These are phyloP conservation scores for Moesziomyces parantarcticus DNA, from an alignment of 1,284 basidiomycete genomes.

Conservation along the genomic window DNA sequence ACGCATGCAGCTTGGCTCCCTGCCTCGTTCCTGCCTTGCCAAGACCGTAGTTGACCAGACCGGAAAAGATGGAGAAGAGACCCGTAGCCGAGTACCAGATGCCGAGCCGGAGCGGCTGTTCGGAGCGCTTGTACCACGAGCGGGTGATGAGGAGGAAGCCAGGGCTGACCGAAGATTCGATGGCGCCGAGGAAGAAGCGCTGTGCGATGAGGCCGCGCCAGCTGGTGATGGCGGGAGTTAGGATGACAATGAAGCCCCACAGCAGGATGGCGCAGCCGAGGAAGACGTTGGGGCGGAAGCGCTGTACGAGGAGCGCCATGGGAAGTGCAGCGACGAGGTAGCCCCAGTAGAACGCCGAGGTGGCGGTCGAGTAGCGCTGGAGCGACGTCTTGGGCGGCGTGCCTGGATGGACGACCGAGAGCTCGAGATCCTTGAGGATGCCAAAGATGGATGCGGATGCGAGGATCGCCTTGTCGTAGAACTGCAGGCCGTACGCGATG, in stretches of 20 bases:
- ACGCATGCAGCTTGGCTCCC: slow-evolving; percentile 67
- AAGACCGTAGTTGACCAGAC: slow-evolving; percentile 71
- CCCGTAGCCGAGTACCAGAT: slow-evolving; percentile 72
- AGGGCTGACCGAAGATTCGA: slow-evolving; percentile 69
- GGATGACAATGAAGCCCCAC: slow-evolving; percentile 71
- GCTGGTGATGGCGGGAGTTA: slow-evolving; percentile 68
- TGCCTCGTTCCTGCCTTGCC: slow-evolving; percentile 65
- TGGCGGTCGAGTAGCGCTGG: slow-evolving; percentile 52
- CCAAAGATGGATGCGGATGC: slow-evolving; percentile 71
- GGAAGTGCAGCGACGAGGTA: slow-evolving; percentile 70
- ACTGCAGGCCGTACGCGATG: slow-evolving; percentile 70
- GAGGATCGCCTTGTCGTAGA: slow-evolving; percentile 71
- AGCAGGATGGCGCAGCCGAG: slow-evolving; percentile 61
- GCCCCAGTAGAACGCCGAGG: slow-evolving; percentile 70
- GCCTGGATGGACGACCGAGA: slow-evolving; percentile 64
- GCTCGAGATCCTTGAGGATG: slow-evolving; percentile 69
- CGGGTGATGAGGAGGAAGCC: slow-evolving; percentile 71
- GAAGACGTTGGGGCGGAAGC: slow-evolving; percentile 68
- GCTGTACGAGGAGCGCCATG: slow-evolving; percentile 70
- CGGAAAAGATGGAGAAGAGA: slow-evolving; percentile 69
- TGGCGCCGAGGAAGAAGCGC: slow-evolving; percentile 64
- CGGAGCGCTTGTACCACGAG: slow-evolving; percentile 70
- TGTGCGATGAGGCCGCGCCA: slow-evolving; percentile 71
- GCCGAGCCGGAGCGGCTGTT: slow-evolving; percentile 60
- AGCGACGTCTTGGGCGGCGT: slow-evolving; percentile 53